Conservation (phyloP, 768 basidiomycete species). For the Pholiota conissans region DNA sequence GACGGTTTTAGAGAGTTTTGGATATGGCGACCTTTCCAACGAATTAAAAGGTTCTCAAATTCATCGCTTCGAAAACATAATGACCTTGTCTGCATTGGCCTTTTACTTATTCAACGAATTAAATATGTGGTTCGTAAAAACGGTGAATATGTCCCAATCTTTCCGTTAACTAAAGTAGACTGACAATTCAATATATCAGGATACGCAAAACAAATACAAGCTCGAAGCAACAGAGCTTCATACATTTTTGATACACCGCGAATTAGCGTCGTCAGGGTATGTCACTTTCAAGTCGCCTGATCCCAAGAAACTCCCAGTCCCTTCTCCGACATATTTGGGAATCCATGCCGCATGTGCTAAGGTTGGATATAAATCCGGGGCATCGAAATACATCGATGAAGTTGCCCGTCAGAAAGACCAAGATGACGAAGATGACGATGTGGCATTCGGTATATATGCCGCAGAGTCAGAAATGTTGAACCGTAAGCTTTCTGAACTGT, state of each 20-base stretch:
- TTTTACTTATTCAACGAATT: slow-evolving; percentile 29
- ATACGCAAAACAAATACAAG: slow-evolving; percentile 20
- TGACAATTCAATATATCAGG: slow-evolving; percentile 9
- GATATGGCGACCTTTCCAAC: slow-evolving; percentile 19
- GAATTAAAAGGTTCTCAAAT: slow-evolving; percentile 28
- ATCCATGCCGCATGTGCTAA: slow-evolving; percentile 42
- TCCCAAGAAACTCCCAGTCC: slow-evolving; percentile 25
- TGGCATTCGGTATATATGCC: no score
- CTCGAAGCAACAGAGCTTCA: slow-evolving; percentile 12
- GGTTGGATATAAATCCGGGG: slow-evolving; percentile 40
- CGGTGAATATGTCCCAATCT: no score
- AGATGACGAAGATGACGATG: no score
- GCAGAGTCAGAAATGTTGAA: no score
- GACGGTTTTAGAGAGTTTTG: slow-evolving; percentile 27
- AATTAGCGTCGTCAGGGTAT: slow-evolving; percentile 17
- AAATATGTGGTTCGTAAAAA: no score
- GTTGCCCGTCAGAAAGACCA: slow-evolving; percentile 10
- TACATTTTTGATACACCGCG: neutral
- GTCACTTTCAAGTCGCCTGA: slow-evolving; percentile 31
- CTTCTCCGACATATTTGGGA: slow-evolving; percentile 29
- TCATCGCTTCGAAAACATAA: slow-evolving; percentile 30
- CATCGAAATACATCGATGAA: slow-evolving; percentile 31
- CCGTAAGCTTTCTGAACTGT: no score
- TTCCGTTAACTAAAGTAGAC: no score
- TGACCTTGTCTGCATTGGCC: slow-evolving; percentile 23